Evolutionary conservation across 257 asterid genomes (phyloP).

Genomic region (Solanum megistacrolobum): DNA sequence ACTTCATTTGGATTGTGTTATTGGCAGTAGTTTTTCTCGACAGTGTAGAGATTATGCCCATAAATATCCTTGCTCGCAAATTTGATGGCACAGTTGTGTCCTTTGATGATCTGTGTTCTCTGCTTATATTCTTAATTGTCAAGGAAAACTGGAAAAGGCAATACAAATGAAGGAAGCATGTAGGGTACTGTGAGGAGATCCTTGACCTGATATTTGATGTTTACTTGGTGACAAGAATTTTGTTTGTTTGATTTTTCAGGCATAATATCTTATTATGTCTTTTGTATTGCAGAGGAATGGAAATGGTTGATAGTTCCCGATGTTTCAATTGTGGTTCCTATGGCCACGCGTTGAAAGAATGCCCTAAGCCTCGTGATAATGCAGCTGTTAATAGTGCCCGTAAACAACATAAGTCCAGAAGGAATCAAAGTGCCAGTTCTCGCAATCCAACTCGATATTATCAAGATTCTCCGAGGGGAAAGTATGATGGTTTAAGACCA

Average conservation of each 20-base stretch:
- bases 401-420: slow-evolving; percentile 56
- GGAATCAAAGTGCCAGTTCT: slow-evolving; percentile 48
- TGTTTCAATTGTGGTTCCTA: slow-evolving; percentile 96
- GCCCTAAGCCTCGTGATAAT: slow-evolving; percentile 85
- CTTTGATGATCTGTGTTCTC: background rate
- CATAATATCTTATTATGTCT: slow-evolving; percentile 10
- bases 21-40: background rate
- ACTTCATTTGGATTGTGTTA: background rate
- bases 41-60: background rate
- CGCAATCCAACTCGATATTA: slow-evolving; percentile 76
- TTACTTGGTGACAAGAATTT: background rate
- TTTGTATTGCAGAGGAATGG: slow-evolving; percentile 41
- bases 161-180: background rate
- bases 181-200: background rate
- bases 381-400: slow-evolving; percentile 83
- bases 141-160: background rate
- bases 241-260: background rate
- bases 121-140: background rate
- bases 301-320: slow-evolving; percentile 50
- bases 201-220: background rate
- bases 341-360: slow-evolving; percentile 79
- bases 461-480: slow-evolving; percentile 70
- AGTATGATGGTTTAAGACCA: slow-evolving; percentile 79
- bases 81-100: background rate
- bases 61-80: background rate